phyloP scores from a whole-genome alignment of 371 early-diverging fungal species.

The Mucor indicus region DNA sequence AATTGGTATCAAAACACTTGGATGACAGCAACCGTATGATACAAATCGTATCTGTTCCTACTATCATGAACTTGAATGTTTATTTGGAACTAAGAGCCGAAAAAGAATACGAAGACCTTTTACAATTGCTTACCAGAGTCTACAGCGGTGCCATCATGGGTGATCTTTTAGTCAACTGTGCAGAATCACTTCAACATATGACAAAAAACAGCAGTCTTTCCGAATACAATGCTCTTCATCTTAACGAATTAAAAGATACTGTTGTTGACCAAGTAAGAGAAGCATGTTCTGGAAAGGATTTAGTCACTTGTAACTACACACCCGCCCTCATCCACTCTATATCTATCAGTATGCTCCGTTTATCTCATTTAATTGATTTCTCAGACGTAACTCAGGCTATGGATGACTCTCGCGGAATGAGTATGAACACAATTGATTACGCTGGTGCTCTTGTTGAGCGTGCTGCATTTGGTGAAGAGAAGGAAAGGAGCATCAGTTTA shows the following conservation, averaged over 20 bases:
- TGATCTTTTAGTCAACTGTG: conserved; percentile 29
- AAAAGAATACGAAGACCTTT: conserved; percentile 57
- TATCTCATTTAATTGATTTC: conserved; percentile 33
- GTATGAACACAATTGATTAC: conserved; percentile 27
- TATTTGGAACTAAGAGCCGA: conserved; percentile 67
- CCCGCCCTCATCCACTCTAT: conserved; percentile 42
- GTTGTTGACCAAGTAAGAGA: conserved; percentile 45
- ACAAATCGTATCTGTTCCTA: conserved; percentile 56
- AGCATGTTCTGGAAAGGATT: conserved; percentile 41
- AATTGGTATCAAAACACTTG: conserved; percentile 65
- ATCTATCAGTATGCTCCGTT: conserved; percentile 36
- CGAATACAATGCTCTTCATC: conserved; percentile 28
- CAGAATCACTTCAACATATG: conserved; percentile 44
- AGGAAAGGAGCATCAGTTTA: conserved; percentile 31
- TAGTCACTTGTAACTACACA: conserved; percentile 35
- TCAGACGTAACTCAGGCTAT: conserved; percentile 34
- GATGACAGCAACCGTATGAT: conserved; percentile 51
- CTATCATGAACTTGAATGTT: conserved; percentile 55
- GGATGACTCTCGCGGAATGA: conserved; percentile 37
- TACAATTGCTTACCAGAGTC: conserved; percentile 57
- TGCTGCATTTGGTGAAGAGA: conserved; percentile 24
- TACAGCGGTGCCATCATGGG: conserved; percentile 51
- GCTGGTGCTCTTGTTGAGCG: conserved; percentile 30
- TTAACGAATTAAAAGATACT: conserved; percentile 36
- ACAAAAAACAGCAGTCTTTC: conserved; percentile 31